Evolutionary conservation across 345 rosid species (phyloP), one percentile per base, ranked within the genome.

Genomic region (Brassica juncea): DNA sequence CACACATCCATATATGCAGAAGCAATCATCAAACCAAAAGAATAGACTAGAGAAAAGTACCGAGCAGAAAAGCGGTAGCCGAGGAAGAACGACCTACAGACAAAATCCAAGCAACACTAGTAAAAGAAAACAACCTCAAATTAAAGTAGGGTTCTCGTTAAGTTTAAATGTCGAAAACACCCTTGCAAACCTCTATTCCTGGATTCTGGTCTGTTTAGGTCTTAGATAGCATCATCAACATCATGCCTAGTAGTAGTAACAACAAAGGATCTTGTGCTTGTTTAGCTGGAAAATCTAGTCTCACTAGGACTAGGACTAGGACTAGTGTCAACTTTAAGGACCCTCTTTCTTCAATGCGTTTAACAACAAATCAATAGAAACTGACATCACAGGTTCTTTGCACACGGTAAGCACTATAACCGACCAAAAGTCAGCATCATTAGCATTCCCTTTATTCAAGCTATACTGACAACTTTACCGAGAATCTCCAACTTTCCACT

Each of bases 391-490:
- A 8, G 71, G 70, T n/a, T 85, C 84, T 73, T 81, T 73, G 68
- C 81, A 81, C 31, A 74, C 66, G 47, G 58, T 32, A 12, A 80
- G 68, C 80, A 88, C 21, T 60, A 79, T 70, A 77, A 75, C 81
- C 70, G 64, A 76, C 96, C 91, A 92, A 2, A 77, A 28, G 42
- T 84, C 86, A 66, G 28, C 49, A 79, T 75, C 83, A 32, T 79
- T 8, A 52, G 77, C 79, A 81, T 84, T 84, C 66, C 83, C 85
- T 65, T 81, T 86, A 12, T 74, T 82, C 61, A 92, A 66, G 61
- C 82, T 78, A 21, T 21, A 76, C 30, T 62, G 60, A 87, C 82
- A 74, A 85, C 90, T 14, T 71, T 73, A 32, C 80, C 55, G 27
- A 90, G 77, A 73, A 83, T 76, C 31, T 86, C 80, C 70, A 66